These are phyloP conservation scores for Arthrobotrys pseudoclavata DNA, from an alignment of 2,329 filamentous ascomycete genomes.

Conservation along the genomic window DNA sequence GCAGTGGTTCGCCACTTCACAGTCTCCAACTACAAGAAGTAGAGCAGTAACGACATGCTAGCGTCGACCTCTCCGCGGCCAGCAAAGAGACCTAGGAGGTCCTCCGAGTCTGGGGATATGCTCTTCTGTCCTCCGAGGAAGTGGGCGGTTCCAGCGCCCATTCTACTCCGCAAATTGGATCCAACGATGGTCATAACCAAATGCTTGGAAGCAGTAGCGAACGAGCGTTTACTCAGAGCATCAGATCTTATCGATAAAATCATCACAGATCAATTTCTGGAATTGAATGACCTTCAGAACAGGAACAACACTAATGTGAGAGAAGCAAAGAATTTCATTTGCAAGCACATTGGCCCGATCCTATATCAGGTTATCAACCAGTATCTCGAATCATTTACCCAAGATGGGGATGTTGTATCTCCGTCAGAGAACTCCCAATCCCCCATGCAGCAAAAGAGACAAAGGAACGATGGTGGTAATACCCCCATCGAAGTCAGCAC, in stretches of 20 bases:
- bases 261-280: conserved; percentile 39
- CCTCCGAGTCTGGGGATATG: conserved; percentile 39
- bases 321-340: conserved; percentile 46
- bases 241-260: conserved; percentile 48
- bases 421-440: conserved; percentile 10
- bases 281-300: conserved; percentile 39
- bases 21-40: background rate
- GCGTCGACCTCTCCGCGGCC: conserved; percentile 34
- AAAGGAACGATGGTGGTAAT: conserved; percentile 8
- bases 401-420: conserved; percentile 20
- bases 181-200: conserved; percentile 29
- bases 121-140: conserved; percentile 12
- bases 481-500: background rate
- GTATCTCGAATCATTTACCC: conserved; percentile 26
- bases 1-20: conserved; percentile 2
- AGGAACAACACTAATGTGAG: conserved; percentile 49
- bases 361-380: conserved; percentile 41
- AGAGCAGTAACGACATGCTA: conserved; percentile 32
- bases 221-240: conserved; percentile 39
- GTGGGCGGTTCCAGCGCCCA: conserved; percentile 18
- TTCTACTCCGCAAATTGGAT: conserved; percentile 50
- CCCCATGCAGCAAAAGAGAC: conserved; percentile 17
- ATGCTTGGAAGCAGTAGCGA: conserved; percentile 43
- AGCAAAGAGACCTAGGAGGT: conserved; percentile 51
- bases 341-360: conserved; percentile 50